Base-by-base conservation (phyloP, 2,329 filamentous ascomycete species). In the Trichophyton verrucosum region DNA sequence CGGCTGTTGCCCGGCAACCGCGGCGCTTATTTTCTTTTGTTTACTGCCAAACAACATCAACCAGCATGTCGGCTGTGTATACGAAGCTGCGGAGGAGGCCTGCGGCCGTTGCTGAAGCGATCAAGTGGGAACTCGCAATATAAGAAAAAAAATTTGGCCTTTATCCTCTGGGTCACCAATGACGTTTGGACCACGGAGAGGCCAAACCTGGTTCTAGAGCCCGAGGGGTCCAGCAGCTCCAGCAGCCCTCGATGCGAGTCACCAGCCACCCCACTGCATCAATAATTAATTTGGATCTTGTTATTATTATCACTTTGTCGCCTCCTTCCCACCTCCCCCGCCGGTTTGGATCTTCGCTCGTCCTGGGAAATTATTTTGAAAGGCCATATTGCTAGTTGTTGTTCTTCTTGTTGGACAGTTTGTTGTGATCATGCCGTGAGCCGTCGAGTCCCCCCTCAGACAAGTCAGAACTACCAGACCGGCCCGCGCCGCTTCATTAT, bases 181-280 rank as follows among this genome's bases (percentile, higher is more conserved):
- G 46, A 51, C 11, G 49, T 33, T 53, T 53, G 24, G 49, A 30
- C 49, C 49, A 15, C 24, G 7, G 22, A 30, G 22, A 30, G 49
- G 49, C 13, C 49, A 53, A 30, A 9, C 27, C 49, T 53, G 49
- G 49, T 53, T 53, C 49, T 53, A 53, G 49, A 53, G 49, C 49
- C 22, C 7, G 49, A 30, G 24, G 49, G 49, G 24, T 46, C 42
- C 15, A 46, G 33, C 33, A 38, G 33, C 30, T 38, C 33, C 40
- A n/a, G 40, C 15, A 44, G 40, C 40, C 4, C 7, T 44, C 5
- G n/a, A 44, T 44, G 40, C 40, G 7, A 44, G n/a, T 44, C 11
- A 44, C 40, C 40, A 44, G n/a, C 40, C 40, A 44, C 40, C 40
- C 40, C 40, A 44, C 40, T 44, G 40, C 40, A 44, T 44, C n/a